Percentiles rank a stretch among this genome's conserved stretches.
Evolutionary conservation across 2,329 filamentous ascomycete species (phyloP).

Genomic region (Verticillium isaacii): DNA sequence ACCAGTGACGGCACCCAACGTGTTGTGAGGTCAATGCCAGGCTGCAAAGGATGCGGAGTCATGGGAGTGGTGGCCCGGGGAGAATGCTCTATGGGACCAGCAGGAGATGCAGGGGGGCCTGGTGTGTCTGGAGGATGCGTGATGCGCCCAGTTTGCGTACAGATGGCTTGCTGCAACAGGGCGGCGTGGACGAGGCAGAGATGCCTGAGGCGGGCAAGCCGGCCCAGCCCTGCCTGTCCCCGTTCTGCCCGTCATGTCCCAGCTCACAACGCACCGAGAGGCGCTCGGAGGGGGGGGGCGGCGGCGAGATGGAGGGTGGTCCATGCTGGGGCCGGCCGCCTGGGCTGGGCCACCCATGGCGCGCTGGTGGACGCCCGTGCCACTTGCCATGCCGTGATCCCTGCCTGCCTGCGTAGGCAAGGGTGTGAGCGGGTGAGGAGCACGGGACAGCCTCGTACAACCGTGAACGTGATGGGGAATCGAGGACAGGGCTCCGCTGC

Average conservation of each 20-base stretch:
- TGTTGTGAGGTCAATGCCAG: background rate
- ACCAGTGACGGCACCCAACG: background rate
- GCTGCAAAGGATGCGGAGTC: background rate
- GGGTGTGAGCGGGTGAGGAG: slow-evolving; percentile 2
- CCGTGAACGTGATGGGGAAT: slow-evolving; percentile 10
- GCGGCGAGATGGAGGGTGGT: background rate
- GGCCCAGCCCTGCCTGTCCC: slow-evolving; percentile 8
- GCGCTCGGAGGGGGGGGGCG: background rate
- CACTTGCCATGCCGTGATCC: slow-evolving; percentile 1
- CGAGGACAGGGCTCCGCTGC: slow-evolving; percentile 18
- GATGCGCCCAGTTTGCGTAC: background rate
- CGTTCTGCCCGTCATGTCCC: background rate
- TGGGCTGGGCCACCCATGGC: background rate
- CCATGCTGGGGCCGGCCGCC: background rate
- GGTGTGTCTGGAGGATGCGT: background rate
- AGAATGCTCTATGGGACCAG: background rate
- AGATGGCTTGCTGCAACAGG: background rate
- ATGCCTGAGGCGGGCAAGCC: slow-evolving; percentile 9
- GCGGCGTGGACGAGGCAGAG: slow-evolving; percentile 3
- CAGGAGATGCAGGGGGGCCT: background rate
- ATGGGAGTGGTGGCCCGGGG: background rate
- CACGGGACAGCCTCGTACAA: slow-evolving; percentile 27
- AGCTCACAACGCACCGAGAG: background rate
- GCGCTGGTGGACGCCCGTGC: background rate
- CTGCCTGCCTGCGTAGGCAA: background rate